phyloP scores from a whole-genome alignment of 495 filamentous ascomycete species.

The Lichenothelia convexa region DNA sequence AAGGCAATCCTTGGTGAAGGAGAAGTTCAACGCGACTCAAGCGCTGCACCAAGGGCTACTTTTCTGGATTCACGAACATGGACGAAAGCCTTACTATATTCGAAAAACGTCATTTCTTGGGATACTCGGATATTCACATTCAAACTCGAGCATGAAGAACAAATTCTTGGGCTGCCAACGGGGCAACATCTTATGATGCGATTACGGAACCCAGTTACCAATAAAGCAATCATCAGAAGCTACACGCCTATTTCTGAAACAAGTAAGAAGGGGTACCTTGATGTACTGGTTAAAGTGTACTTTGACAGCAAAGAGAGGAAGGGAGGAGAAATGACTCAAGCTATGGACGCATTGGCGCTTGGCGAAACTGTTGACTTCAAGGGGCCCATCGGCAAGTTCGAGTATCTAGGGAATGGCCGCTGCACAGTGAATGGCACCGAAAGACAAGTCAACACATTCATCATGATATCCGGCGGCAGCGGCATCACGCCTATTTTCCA shows the following conservation, averaged over 20 bases:
- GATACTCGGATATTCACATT: slow-evolving; percentile 79
- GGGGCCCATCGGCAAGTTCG: slow-evolving; percentile 77
- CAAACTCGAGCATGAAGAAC: slow-evolving; percentile 51
- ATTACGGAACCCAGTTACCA: slow-evolving; percentile 46
- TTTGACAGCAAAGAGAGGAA: slow-evolving; percentile 35
- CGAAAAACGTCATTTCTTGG: slow-evolving; percentile 49
- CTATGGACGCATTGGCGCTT: slow-evolving; percentile 52
- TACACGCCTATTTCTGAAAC: slow-evolving; percentile 75
- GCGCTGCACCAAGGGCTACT: slow-evolving; percentile 27
- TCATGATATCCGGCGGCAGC: slow-evolving; percentile 80
- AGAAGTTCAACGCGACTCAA: slow-evolving; percentile 11
- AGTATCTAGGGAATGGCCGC: slow-evolving; percentile 51
- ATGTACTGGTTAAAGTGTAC: slow-evolving; percentile 78
- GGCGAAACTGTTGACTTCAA: slow-evolving; percentile 69
- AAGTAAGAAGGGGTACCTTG: slow-evolving; percentile 39
- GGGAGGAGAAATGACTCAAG: slow-evolving; percentile 75
- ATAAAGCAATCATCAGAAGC: slow-evolving; percentile 60
- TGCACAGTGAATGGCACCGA: slow-evolving; percentile 43
- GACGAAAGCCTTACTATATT: slow-evolving; percentile 46
- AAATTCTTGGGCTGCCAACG: slow-evolving; percentile 60
- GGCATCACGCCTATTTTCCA: slow-evolving; percentile 90
- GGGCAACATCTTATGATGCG: slow-evolving; percentile 87
- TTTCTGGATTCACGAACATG: slow-evolving; percentile 61
- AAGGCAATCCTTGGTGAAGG: slow-evolving; percentile 29
- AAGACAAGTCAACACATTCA: slow-evolving; percentile 45